Base-by-base conservation (phyloP, 108 stramenopile species). In the Phaeodactylum tricornutum region DNA sequence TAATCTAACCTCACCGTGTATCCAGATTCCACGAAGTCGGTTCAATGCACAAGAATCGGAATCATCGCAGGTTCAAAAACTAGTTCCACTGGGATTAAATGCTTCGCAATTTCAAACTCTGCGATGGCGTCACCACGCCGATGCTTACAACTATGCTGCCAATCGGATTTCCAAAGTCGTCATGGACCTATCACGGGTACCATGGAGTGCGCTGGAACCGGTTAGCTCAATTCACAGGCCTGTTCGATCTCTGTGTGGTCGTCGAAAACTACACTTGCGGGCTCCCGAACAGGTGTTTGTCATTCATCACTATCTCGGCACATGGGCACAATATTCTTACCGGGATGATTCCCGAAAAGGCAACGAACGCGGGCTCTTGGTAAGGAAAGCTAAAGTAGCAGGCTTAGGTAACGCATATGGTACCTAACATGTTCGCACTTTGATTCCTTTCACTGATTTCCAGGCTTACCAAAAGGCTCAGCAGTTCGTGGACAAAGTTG, bases 221-320 rank as follows among this genome's bases (percentile, higher is more conserved):
- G 74, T 71, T 21, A 56, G 49, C 29, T 60, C 64, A 47, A 77
- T 67, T n/a, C 72, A 64, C 48, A 23, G 54, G 14, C 61, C 57
- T 25, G 52, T 77, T 9, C 57, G 57, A 27, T 24, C 40, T n/a
- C 7, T 61, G 4, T 73, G 71, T 49, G 14, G 42, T 6, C 65
- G 59, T 27, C 44, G 61, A 15, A 43, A 47, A 33, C 31, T 62
- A 12, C 57, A 73, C 48, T 28, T 61, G 1, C 51, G 47, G 9
- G 54, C 26, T 0, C 21, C 34, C 4, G 46, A 73, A 43, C 57
- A 61, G 1, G 36, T 67, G 3, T 35, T 74, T 29, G 54, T 64
- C 9, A 59, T 69, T 43, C 62, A 77, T 59, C 80, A 82, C 34
- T 82, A 82, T 43, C 35, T 77, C 34, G 80, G 71, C 22, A 62